Percentiles rank a stretch among this genome's conserved stretches.
These are phyloP conservation scores for Macrolepiota dolichaula DNA, from an alignment of 768 basidiomycete species.

Conservation along the genomic window DNA sequence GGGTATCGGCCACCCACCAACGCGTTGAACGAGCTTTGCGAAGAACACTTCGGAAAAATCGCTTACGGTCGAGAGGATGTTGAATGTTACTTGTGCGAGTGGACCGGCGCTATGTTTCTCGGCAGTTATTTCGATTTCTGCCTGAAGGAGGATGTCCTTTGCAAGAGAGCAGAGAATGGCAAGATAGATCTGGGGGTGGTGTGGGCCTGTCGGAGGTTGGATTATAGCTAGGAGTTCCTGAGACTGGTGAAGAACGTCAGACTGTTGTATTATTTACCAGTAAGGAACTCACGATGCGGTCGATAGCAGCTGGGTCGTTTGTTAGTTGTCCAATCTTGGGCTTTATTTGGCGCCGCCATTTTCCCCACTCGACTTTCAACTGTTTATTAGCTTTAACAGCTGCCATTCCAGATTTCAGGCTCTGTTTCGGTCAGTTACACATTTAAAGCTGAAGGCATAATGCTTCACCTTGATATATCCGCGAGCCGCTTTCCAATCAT, in stretches of 20 bases:
- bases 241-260: slow-evolving; percentile 23
- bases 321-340: slow-evolving; percentile 89
- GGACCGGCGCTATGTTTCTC: slow-evolving; percentile 84
- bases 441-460: background rate
- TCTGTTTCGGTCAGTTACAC: slow-evolving; percentile 30
- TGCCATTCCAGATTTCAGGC: slow-evolving; percentile 64
- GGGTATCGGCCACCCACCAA: slow-evolving; percentile 87
- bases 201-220: slow-evolving; percentile 25
- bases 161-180: slow-evolving; percentile 85
- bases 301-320: slow-evolving; percentile 58
- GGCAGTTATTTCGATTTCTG: slow-evolving; percentile 89
- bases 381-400: slow-evolving; percentile 56
- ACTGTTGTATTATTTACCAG: slow-evolving; percentile 1
- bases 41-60: slow-evolving; percentile 76
- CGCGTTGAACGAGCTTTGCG: slow-evolving; percentile 80
- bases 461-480: slow-evolving; percentile 46
- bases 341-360: slow-evolving; percentile 72
- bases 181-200: slow-evolving; percentile 49
- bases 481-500: slow-evolving; percentile 65
- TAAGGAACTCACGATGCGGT: slow-evolving; percentile 55
- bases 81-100: slow-evolving; percentile 72
- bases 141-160: slow-evolving; percentile 86
- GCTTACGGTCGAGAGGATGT: slow-evolving; percentile 55
- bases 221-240: slow-evolving; percentile 35
- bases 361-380: slow-evolving; percentile 60